Base-by-base conservation (phyloP, 257 asterid genomes). In the Anisodus tanguticus region DNA sequence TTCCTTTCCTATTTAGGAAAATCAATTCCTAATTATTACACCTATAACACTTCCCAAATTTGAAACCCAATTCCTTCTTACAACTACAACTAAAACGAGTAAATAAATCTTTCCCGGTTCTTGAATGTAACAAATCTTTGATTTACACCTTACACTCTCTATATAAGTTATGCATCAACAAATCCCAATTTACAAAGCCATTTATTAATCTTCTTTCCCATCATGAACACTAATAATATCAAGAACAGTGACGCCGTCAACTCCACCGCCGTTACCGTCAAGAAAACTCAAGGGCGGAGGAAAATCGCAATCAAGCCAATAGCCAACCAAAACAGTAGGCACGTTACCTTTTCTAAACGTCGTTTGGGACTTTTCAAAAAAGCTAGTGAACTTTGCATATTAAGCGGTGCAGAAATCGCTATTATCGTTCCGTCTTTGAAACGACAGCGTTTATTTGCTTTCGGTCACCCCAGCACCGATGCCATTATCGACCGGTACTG, bases 401-500 rank as follows among this genome's bases (percentile, higher is more conserved):
- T 22, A 22, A 22, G 26, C 26, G 26, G 26, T 22, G 26, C 26
- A 22, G 26, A 10, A 6, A 31, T 84, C 2, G 91, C 86, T 0
- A 84, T 89, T 2, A 80, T 90, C 57, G 88, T 88, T 49, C 83
- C 82, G 80, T 89, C 91, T 0, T 85, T 90, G 26, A 89, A 88
- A 17, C 68, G 83, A 1, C 86, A 85, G 47, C 35, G 82, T 45
- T 63, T 49, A 3, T 72, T 45, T 85, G 6, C 88, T 0, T 90
- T 82, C 47, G 88, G 87, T 5, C 80, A 79, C 80, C 90, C 92
- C 1, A 81, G 85, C 0, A 86, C 79, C 7, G 89, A 84, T 0
- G 43, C 85, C 8, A 6, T 88, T 10, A 22, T 87, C 66, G 17
- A 82, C 64, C 26, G 0, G 0, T 0, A 22, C 0, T 0, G 26